Conservation (phyloP, 2,329 filamentous ascomycete genomes). For the Stagonosporopsis vannaccii region DNA sequence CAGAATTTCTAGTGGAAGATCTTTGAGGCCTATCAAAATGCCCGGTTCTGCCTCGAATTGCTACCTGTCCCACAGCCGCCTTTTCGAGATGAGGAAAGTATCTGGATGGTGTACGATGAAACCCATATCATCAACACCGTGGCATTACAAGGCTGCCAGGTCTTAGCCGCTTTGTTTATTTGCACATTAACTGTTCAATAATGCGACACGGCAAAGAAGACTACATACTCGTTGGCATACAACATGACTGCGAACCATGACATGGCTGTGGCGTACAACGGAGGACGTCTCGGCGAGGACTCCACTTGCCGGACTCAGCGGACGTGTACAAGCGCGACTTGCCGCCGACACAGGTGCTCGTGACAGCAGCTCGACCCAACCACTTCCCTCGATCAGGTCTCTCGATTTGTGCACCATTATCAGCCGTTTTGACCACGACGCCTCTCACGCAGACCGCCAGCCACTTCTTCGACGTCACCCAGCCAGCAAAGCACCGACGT, state of each 20-base stretch:
- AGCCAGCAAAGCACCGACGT: slow-evolving; percentile 35
- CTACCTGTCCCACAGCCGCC: not conserved
- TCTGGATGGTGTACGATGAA: not conserved
- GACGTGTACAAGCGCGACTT: slow-evolving; percentile 37
- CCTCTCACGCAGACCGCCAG: slow-evolving; percentile 1
- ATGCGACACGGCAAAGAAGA: too few species aligned
- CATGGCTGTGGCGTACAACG: slow-evolving; percentile 15
- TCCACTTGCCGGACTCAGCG: slow-evolving; percentile 20
- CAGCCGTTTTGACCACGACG: not conserved
- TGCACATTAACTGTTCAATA: not conserved
- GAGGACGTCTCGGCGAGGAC: slow-evolving; percentile 24
- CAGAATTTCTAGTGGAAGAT: not conserved
- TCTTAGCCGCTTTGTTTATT: not conserved
- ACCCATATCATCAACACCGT: too few species aligned
- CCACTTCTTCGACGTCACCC: slow-evolving; percentile 13
- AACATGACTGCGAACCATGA: slow-evolving; percentile 9
- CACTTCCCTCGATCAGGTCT: slow-evolving; percentile 2
- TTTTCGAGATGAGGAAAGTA: not conserved
- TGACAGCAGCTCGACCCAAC: slow-evolving; percentile 26
- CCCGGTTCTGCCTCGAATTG: not conserved
- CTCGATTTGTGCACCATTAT: slow-evolving; percentile 11
- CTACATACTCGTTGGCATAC: not conserved
- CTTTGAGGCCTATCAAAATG: not conserved
- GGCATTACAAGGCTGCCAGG: not conserved
- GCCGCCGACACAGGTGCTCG: slow-evolving; percentile 27